Evolutionary conservation across 352 stramenopile genomes (phyloP), one percentile per base, ranked within the genome.

Genomic region (Globisporangium paroecandrum): DNA sequence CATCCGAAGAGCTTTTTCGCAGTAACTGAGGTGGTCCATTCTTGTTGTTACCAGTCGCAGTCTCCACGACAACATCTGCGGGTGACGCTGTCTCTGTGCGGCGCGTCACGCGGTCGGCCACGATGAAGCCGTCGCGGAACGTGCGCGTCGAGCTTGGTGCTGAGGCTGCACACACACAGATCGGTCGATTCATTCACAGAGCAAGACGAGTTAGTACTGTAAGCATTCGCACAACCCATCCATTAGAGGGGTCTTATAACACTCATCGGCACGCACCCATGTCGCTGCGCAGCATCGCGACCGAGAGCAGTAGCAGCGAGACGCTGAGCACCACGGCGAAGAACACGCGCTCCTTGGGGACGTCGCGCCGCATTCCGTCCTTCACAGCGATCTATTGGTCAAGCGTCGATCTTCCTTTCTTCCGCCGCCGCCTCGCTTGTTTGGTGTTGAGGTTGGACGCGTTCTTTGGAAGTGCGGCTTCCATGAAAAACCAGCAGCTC

Each of bases 111-210:
- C 70, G 69, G 51, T 89, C 71, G 2, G 82, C 84, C 13, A 93
- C 84, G 25, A 78, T 89, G 69, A 93, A 93, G 62, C 84, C 84
- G 72, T 93, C 84, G 58, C 84, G 81, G 63, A 93, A 93, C 15
- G 76, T 82, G 55, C 75, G 79, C 62, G 77, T 72, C 36, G 72
- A 59, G n/a, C 58, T 62, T n/a, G 64, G 18, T 1, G 57, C 18
- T 5, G 38, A 34, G 18, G 63, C 63, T 68, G 55, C 25, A 70
- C 24, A 68, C 9, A 53, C 32, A 65, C n/a, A 54, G 13, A 22
- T 10, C 41, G 20, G 46, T 7, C 12, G 41, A 18, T 15, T 18
- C 15, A 43, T 43, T 18, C 15, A 43, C 20, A 25, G 9, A 49
- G 10, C 20, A 20, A 47, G 22, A 58, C 12, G 20, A 58, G 15